Evolutionary conservation across 208 protist species (phyloP), one percentile per base, ranked within the genome.

Genomic region (Crithidia thermophila): DNA sequence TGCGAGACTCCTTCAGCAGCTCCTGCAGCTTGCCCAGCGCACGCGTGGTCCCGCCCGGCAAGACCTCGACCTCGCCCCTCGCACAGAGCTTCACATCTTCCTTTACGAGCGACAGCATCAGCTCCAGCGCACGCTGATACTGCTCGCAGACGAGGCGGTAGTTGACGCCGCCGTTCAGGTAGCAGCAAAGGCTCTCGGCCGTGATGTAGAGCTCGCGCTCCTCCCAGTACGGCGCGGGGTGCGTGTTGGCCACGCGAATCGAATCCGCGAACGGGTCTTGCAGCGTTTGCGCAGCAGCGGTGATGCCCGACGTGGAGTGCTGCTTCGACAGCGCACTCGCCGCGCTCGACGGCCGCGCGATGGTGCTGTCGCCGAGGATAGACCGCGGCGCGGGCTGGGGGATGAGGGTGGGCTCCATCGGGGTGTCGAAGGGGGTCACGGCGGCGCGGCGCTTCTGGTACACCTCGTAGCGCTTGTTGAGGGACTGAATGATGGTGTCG

Each of bases 81-180:
- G 59, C 52, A 14, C 65, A 67, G 39, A 95, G 47, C 10, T 10
- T 27, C 10, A 91, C 34, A 34, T 93, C 86, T 51, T 87, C 80
- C 14, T 72, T 67, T 20, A 93, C 46, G 31, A 93, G 60, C 39
- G 37, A 57, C 13, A 87, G 37, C 18, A 95, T 28, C 18, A 85
- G 30, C 30, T 92, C 84, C 14, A 91, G 46, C 0, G 72, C 63
- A 11, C 60, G 59, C 36, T 79, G 84, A 45, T 85, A 84, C 49
- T 86, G 79, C 51, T 81, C 36, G 63, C 75, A 91, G 37, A 95
- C 42, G 4, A 56, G 6, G 5, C 90, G 82, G 70, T 95, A 95
- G 75, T 94, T 85, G 30, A 95, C 56, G 31, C 90, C 90, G 21
- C 90, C 87, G 65, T 91, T 95, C 8, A 95, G 76, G 50, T 76